Percentiles rank a stretch among this genome's conserved stretches.
phyloP scores from a whole-genome alignment of 306 rosid genomes.

The Castanea mollissima region DNA sequence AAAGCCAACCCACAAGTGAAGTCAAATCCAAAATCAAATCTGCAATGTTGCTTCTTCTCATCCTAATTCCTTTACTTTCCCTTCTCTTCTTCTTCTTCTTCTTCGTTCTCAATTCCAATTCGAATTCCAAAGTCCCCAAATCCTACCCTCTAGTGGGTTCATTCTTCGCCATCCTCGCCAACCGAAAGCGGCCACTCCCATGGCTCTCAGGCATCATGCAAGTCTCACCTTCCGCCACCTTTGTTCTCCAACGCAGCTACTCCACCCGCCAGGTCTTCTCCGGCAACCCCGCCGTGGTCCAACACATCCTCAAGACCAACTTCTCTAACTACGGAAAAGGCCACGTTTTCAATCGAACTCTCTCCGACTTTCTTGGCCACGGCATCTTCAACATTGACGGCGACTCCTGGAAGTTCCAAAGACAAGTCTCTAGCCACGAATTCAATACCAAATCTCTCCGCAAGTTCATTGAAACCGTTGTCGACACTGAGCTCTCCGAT shows the following conservation, averaged over 20 bases:
- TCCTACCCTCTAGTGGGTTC: constrained; percentile 36
- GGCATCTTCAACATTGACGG: constrained; percentile 24
- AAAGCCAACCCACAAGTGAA: too few species aligned
- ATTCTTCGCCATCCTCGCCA: too few species aligned
- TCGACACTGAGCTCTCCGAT: too few species aligned
- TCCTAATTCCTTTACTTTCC: constrained; percentile 2
- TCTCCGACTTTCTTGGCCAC: constrained; percentile 17
- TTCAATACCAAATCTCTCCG: constrained; percentile 27
- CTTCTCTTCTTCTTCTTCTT: constrained; percentile 16
- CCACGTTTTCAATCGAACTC: background rate
- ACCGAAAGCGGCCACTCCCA: too few species aligned
- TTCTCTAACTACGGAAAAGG: constrained; percentile 36
- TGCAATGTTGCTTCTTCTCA: too few species aligned
- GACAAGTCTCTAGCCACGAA: constrained; percentile 33
- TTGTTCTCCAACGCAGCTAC: too few species aligned
- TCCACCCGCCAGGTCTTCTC: constrained; percentile 12
- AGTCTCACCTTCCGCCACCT: constrained; percentile 14
- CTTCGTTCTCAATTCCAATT: background rate
- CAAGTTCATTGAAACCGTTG: constrained; percentile 12
- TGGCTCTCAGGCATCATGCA: background rate
- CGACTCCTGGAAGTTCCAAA: constrained; percentile 39
- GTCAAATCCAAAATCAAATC: too few species aligned
- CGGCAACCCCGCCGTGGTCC: background rate
- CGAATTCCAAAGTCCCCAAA: constrained; percentile 32
- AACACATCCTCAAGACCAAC: constrained; percentile 39